phyloP scores from a whole-genome alignment of 306 rosid species.

The Casuarina cunninghamiana region DNA sequence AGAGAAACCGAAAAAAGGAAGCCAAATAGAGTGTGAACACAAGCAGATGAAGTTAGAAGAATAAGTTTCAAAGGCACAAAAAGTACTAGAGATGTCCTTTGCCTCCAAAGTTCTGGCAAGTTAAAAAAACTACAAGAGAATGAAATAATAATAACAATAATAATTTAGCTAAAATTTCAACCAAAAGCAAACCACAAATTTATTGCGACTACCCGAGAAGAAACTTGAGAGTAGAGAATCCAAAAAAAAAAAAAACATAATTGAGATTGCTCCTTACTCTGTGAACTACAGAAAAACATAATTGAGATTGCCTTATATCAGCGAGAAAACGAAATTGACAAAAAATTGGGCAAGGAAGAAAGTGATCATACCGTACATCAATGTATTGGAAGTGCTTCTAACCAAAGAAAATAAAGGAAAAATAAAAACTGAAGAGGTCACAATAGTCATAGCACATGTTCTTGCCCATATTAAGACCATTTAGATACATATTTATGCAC shows the following conservation, averaged over 20 bases:
- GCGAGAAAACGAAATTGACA: not conserved
- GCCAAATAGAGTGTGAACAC: conserved; percentile 6
- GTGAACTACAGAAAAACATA: not conserved
- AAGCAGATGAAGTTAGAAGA: not conserved
- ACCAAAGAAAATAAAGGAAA: not conserved
- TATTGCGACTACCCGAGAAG: not conserved
- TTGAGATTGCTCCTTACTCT: not conserved
- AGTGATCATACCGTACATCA: conserved; percentile 69
- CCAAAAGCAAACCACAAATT: not conserved
- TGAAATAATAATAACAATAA: not conserved
- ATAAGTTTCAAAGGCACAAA: conserved; percentile 9
- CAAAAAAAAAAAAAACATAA: not conserved
- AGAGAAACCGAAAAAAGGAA: conserved; percentile 16
- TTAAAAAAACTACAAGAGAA: conserved; percentile 65
- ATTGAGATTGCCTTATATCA: not conserved
- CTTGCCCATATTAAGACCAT: not conserved
- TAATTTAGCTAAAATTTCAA: conserved; percentile 7
- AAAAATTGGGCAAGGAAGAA: not conserved
- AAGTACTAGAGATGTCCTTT: conserved; percentile 54
- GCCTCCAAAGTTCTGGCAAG: conserved; percentile 54
- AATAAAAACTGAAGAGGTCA: not conserved
- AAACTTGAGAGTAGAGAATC: not conserved
- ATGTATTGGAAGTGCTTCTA: conserved; percentile 66
- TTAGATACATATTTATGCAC: conserved; percentile 1
- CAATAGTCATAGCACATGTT: not conserved